Base-by-base conservation (phyloP, 495 filamentous ascomycete species). In the Aspergillus leporis region DNA sequence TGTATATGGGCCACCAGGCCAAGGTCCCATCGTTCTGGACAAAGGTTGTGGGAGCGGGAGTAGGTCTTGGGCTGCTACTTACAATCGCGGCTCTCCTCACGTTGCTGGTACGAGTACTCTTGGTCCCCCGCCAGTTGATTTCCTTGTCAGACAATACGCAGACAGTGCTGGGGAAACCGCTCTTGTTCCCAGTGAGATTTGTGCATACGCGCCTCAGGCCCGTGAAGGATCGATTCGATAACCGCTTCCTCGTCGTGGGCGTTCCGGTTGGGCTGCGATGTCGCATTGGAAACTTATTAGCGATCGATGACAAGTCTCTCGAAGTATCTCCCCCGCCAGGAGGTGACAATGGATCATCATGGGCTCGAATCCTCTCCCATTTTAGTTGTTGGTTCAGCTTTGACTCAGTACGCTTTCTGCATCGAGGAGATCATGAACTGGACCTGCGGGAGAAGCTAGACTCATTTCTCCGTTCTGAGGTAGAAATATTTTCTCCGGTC, bases 391-490 rank as follows among this genome's bases (percentile, higher is more conserved):
- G 61, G 61, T 59, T 58, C 21, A 59, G 23, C 7, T 28, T 57
- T 23, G 57, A 57, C 36, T 51, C 53, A 8, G 41, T 9, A 12
- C 54, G 49, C 10, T 56, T 48, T 32, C 51, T 60, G 6, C 57
- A 60, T 36, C 61, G 61, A 0, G 61, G 61, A n/a, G 45, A 52
- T 40, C 51, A 59, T 18, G 56, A 49, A 4, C 51, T 56, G 4
- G 61, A 56, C 40, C 36, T 63, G 23, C 45, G 56, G 34, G 56
- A 58, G 18, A 63, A 63, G 51, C 25, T 63, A 25, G 56, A 63
- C 51, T 18, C 19, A 4, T 63, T 59, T 23, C 43, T 59, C 10
- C 51, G 16, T 6, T 51, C 38, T 38, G 25, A 59, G 56, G 61
- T 63, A 54, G 14, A 10, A 18, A 5, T 7, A 13, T 30, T 14